These are phyloP conservation scores for Linum trigynum DNA, from an alignment of 345 rosid genomes.

Conservation along the genomic window DNA sequence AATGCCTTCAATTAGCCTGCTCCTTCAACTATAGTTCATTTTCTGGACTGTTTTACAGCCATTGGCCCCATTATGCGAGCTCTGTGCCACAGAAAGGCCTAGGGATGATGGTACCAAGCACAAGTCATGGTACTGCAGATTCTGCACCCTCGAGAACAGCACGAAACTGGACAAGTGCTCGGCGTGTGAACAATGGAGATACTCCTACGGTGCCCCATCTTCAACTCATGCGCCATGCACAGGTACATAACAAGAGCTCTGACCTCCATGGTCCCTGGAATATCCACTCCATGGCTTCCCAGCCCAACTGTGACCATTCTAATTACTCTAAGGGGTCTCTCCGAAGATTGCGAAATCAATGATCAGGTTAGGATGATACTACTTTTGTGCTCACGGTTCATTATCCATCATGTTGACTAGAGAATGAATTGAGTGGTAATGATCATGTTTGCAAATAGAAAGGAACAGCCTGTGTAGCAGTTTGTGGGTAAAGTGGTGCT, in stretches of 20 bases:
- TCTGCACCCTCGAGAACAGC: conserved; percentile 63
- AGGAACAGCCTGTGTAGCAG: no score
- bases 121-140: conserved; percentile 64
- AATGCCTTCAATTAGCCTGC: background rate
- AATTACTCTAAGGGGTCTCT: no score
- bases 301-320: no score
- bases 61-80: conserved; percentile 54
- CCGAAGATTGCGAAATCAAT: background rate
- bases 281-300: no score
- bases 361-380: background rate
- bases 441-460: background rate
- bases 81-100: conserved; percentile 50
- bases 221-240: conserved; percentile 44
- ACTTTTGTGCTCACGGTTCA: background rate
- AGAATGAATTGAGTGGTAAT: background rate
- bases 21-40: background rate
- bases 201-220: conserved; percentile 59
- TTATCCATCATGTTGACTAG: background rate
- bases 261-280: no score
- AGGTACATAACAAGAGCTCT: conserved; percentile 31
- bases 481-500: no score
- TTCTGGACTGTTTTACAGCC: conserved; percentile 30
- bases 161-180: conserved; percentile 54
- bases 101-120: conserved; percentile 30
- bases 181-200: conserved; percentile 85